Evolutionary conservation across 139 green algal species (phyloP).

Genomic region (Auxenochlorella pyrenoidosa): DNA sequence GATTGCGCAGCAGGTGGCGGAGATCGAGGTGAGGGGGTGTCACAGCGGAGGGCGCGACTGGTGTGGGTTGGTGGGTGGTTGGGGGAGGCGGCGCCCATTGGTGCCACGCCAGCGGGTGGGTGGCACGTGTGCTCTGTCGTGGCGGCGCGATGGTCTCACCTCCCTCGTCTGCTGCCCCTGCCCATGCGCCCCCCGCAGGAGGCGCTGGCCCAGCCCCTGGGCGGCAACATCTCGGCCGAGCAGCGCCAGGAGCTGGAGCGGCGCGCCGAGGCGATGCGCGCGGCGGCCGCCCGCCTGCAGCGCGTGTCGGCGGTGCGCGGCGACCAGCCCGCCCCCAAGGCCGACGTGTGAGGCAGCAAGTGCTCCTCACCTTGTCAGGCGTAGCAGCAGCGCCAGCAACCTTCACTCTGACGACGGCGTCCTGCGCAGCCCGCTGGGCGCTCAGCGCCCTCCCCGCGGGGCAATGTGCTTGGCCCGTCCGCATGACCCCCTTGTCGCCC

Average conservation of each 20-base stretch:
- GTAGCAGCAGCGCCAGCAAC: no score
- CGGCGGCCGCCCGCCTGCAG: slow-evolving; percentile 1
- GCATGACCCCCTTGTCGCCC: no score
- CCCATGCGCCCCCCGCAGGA: not conserved
- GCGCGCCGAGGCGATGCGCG: slow-evolving; percentile 9
- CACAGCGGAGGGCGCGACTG: no score
- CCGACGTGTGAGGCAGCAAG: not conserved
- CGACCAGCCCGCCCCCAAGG: not conserved
- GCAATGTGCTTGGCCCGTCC: no score
- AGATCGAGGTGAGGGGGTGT: slow-evolving; percentile 2
- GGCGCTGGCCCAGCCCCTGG: slow-evolving; percentile 26
- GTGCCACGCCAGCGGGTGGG: no score
- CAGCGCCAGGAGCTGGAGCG: slow-evolving; percentile 26
- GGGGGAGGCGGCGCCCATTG: no score
- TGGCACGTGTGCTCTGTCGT: no score
- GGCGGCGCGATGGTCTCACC: no score
- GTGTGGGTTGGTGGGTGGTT: not conserved
- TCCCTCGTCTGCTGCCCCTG: not conserved
- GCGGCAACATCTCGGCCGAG: slow-evolving; percentile 21
- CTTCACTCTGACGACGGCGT: no score
- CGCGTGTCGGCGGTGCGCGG: slow-evolving; percentile 19
- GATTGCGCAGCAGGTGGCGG: slow-evolving; percentile 23
- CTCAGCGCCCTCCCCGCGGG: no score
- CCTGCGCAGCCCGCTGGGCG: no score
- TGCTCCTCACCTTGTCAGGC: no score